Evolutionary conservation across 768 basidiomycete genomes (phyloP).

Genomic region (Kwoniella sp.): DNA sequence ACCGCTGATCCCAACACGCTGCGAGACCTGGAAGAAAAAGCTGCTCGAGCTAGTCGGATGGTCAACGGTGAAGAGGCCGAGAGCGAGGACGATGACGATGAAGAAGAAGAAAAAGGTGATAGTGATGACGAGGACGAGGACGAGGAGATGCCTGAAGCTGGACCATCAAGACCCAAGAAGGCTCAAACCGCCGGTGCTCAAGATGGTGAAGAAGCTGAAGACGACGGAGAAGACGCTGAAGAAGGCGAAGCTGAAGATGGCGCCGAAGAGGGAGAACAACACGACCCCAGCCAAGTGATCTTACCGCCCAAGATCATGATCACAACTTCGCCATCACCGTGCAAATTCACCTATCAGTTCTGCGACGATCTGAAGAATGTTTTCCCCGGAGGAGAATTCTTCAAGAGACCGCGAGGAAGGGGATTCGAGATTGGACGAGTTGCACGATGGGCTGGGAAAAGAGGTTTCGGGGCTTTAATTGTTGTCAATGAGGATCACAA

Average conservation of each 20-base stretch:
- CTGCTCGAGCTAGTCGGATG: constrained; percentile 60
- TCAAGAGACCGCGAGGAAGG: constrained; percentile 80
- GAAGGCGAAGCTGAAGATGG: constrained; percentile 19
- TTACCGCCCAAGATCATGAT: constrained; percentile 83
- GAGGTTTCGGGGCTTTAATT: constrained; percentile 83
- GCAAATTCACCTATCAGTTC: constrained; percentile 86
- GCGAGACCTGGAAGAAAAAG: constrained; percentile 37
- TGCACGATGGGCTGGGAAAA: constrained; percentile 85
- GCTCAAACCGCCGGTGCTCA: not conserved
- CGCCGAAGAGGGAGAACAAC: constrained; percentile 33
- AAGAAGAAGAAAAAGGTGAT: constrained; percentile 56
- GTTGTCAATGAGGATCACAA: constrained; percentile 97
- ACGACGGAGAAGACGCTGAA: constrained; percentile 58
- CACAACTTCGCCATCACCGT: constrained; percentile 85
- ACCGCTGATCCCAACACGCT: constrained; percentile 55
- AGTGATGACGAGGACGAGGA: constrained; percentile 63
- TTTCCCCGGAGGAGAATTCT: constrained; percentile 89
- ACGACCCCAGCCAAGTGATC: constrained; percentile 53
- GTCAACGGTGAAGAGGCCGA: constrained; percentile 58
- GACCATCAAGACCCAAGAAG: constrained; percentile 56
- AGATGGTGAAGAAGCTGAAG: constrained; percentile 41
- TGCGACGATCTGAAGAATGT: constrained; percentile 86
- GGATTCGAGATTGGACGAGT: constrained; percentile 89
- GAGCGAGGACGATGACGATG: constrained; percentile 57
- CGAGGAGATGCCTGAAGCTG: constrained; percentile 50